These are phyloP conservation scores for Magnolia kwangsiensis DNA, from an alignment of 164 flowering plant species.

Conservation along the genomic window DNA sequence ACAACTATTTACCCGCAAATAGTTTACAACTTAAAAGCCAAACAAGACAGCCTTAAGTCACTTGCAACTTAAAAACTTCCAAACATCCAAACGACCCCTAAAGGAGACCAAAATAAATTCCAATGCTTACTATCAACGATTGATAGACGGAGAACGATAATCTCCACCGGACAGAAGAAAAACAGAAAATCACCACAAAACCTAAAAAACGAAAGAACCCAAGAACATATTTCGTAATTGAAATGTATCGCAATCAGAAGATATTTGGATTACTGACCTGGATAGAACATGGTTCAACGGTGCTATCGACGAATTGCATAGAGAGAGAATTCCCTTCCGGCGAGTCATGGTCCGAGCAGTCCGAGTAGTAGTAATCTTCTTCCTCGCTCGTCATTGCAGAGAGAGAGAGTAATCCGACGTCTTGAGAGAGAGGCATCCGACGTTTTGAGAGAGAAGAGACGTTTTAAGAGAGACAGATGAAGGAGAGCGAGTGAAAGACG, in stretches of 20 bases:
- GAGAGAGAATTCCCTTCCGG: not conserved
- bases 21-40: too few species aligned
- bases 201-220: not conserved
- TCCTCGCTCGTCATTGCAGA: constrained; percentile 36
- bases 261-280: not conserved
- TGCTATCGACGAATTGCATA: not conserved
- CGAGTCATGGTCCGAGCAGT: constrained; percentile 52
- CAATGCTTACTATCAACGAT: not conserved
- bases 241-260: not conserved
- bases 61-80: too few species aligned
- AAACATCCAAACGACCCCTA: too few species aligned
- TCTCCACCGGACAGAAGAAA: not conserved
- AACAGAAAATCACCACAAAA: not conserved
- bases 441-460: too few species aligned
- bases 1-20: too few species aligned
- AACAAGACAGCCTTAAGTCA: too few species aligned
- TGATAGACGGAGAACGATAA: not conserved
- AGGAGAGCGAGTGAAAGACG: too few species aligned
- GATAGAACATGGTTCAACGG: not conserved
- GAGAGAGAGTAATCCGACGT: not conserved
- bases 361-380: constrained; percentile 19
- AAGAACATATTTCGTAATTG: not conserved
- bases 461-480: too few species aligned
- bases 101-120: not conserved
- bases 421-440: too few species aligned